A percentile compares a stretch with the other conserved stretches of the same genome.
Evolutionary conservation across 2,329 filamentous ascomycete species (phyloP).

Genomic region (Huntiella bhutanensis): DNA sequence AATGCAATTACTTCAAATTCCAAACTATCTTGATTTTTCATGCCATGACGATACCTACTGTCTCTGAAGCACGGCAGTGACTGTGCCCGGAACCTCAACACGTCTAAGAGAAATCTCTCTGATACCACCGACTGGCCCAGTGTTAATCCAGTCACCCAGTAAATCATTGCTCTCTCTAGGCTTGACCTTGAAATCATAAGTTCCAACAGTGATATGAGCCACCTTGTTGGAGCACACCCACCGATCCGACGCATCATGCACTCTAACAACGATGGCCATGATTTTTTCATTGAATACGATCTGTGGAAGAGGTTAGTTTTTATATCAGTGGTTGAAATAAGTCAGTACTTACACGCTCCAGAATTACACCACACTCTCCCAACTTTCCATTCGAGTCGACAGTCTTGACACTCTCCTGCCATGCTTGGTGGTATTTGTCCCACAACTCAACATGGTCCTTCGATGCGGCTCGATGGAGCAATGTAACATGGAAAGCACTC

Average conservation of each 20-base stretch:
- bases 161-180: constrained; percentile 88
- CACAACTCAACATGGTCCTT: constrained; percentile 50
- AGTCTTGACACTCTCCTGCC: constrained; percentile 25
- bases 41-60: neutral
- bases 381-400: constrained; percentile 23
- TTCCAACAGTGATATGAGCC: constrained; percentile 81
- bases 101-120: neutral
- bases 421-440: constrained; percentile 49
- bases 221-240: constrained; percentile 61
- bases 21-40: neutral
- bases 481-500: constrained; percentile 75
- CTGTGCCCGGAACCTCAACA: neutral
- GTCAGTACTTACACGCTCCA: constrained; percentile 33
- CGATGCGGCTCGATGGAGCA: constrained; percentile 60
- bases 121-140: constrained; percentile 21
- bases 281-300: constrained; percentile 70
- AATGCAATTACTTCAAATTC: neutral
- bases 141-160: constrained; percentile 53
- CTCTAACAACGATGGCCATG: constrained; percentile 77
- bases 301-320: constrained; percentile 24
- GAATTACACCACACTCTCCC: constrained; percentile 42
- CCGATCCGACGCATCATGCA: constrained; percentile 34
- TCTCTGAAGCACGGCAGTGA: constrained; percentile 1
- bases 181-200: constrained; percentile 54
- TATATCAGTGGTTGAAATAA: constrained; percentile 20